Conservation (phyloP, 192 early-diverging fungal genomes). For the Blastocladiella britannica region DNA sequence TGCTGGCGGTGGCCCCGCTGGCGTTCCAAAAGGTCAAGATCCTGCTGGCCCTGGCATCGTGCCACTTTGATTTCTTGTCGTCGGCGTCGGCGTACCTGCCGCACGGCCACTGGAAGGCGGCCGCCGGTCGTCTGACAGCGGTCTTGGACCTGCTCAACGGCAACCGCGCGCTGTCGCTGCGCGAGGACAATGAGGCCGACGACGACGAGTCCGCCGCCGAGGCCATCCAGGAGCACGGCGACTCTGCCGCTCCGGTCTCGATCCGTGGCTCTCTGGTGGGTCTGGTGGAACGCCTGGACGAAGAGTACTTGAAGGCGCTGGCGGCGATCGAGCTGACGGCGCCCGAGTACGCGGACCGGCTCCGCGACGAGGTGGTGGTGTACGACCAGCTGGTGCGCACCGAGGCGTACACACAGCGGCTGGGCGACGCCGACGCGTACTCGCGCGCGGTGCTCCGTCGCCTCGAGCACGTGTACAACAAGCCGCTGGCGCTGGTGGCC, state of each 20-base stretch:
- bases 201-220: constrained; percentile 21
- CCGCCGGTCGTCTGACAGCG: constrained; percentile 40
- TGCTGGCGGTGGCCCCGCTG: constrained; percentile 3
- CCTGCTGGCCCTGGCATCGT: constrained; percentile 6
- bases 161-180: constrained; percentile 44
- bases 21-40: constrained; percentile 8
- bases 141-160: constrained; percentile 59
- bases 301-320: constrained; percentile 89
- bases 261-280: constrained; percentile 70
- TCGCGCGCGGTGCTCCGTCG: constrained; percentile 63
- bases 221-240: constrained; percentile 29
- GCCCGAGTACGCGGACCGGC: constrained; percentile 83
- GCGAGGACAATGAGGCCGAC: constrained; percentile 45
- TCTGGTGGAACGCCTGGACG: constrained; percentile 82
- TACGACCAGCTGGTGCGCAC: constrained; percentile 75
- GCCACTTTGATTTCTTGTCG: constrained; percentile 7
- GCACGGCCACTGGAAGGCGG: constrained; percentile 4
- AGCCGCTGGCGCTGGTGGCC: constrained; percentile 73
- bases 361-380: constrained; percentile 68
- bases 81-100: constrained; percentile 2
- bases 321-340: constrained; percentile 94
- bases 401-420: constrained; percentile 65
- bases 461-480: constrained; percentile 93
- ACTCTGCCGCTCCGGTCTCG: constrained; percentile 25
- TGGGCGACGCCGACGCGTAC: constrained; percentile 30